These are phyloP conservation scores for Mentha longifolia DNA, from an alignment of 257 asterid species.

Conservation along the genomic window DNA sequence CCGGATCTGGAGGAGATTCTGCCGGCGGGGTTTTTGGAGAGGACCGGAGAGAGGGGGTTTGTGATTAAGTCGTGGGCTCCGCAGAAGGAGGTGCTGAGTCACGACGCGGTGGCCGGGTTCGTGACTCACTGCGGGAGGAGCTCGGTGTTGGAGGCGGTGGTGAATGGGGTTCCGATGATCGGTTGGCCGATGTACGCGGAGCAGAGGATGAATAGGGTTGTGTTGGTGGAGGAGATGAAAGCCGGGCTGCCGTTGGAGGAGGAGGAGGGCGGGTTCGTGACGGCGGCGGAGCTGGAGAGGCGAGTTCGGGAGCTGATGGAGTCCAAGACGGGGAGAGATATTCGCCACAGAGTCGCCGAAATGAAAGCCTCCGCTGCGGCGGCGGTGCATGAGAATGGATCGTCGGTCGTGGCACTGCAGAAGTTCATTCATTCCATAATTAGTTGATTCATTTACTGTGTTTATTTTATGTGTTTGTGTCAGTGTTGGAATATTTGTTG, in stretches of 20 bases:
- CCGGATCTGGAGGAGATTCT: conserved; percentile 32
- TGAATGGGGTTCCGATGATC: conserved; percentile 58
- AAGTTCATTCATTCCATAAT: conserved; percentile 22
- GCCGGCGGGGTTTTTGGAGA: conserved; percentile 53
- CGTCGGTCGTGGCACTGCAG: conserved; percentile 33
- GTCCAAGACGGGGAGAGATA: conserved; percentile 31
- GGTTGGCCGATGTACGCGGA: conserved; percentile 70
- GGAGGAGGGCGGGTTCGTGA: conserved; percentile 47
- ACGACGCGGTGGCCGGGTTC: conserved; percentile 61
- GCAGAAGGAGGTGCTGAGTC: conserved; percentile 53
- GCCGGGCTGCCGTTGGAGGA: conserved; percentile 45
- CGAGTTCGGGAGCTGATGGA: conserved; percentile 51
- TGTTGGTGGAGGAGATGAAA: conserved; percentile 54
- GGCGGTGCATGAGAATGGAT: conserved; percentile 34
- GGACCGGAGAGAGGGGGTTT: conserved; percentile 45
- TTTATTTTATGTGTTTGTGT: no score
- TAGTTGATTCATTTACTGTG: neutral
- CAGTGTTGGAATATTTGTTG: no score
- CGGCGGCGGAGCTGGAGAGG: conserved; percentile 52
- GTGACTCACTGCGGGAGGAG: conserved; percentile 74
- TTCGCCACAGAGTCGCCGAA: conserved; percentile 34
- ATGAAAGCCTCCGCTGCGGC: conserved; percentile 34
- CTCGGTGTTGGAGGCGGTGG: conserved; percentile 57
- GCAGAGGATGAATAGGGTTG: conserved; percentile 50
- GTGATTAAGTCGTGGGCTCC: conserved; percentile 63